A percentile compares a stretch with the other conserved stretches of the same genome.
Evolutionary conservation across 257 asterid species (phyloP).

Genomic region (Anisodus tanguticus): DNA sequence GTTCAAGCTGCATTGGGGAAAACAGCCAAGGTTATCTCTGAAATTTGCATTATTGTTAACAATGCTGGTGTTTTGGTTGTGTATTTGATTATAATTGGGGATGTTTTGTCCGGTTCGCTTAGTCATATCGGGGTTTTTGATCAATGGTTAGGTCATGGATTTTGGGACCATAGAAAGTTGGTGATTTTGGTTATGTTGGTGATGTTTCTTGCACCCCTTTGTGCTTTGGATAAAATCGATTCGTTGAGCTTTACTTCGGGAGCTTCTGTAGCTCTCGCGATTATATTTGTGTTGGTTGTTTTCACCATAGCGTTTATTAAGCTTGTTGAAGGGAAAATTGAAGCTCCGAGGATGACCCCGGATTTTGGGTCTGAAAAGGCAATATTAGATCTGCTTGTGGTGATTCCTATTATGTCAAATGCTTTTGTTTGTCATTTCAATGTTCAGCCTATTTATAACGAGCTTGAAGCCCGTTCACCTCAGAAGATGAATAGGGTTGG

Average conservation of each 20-base stretch:
- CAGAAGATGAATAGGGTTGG: constrained; percentile 79
- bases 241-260: constrained; percentile 82
- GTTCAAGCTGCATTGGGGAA: constrained; percentile 84
- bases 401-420: constrained; percentile 91
- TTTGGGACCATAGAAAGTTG: constrained; percentile 84
- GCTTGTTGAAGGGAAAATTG: constrained; percentile 74
- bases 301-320: constrained; percentile 63
- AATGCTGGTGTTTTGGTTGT: constrained; percentile 88
- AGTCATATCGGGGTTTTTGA: constrained; percentile 81
- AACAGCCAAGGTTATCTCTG: constrained; percentile 62
- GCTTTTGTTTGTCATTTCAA: constrained; percentile 93
- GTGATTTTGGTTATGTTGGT: constrained; percentile 65
- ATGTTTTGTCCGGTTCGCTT: constrained; percentile 85
- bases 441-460: constrained; percentile 92
- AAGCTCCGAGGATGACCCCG: constrained; percentile 75
- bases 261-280: constrained; percentile 90
- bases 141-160: constrained; percentile 84
- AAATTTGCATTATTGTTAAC: constrained; percentile 76
- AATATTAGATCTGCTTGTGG: constrained; percentile 82
- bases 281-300: constrained; percentile 71
- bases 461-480: constrained; percentile 79
- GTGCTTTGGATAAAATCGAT: constrained; percentile 83
- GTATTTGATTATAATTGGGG: constrained; percentile 88
- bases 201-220: constrained; percentile 75
- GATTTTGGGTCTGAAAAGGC: constrained; percentile 78